Base-by-base conservation (phyloP, 2,329 filamentous ascomycete genomes). In the Lecanosticta acicola region DNA sequence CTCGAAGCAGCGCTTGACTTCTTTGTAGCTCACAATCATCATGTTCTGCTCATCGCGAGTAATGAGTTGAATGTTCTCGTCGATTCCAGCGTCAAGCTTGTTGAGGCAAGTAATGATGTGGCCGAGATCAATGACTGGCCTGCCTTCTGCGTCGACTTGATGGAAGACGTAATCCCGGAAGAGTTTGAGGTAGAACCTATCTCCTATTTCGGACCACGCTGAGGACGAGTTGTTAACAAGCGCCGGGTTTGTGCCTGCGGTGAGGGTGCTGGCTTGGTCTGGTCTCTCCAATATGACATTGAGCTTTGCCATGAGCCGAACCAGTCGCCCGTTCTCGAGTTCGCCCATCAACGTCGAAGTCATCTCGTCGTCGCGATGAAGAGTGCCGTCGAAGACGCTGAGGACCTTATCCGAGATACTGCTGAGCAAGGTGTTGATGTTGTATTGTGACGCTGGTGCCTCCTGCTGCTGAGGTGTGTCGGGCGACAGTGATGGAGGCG, bases 151-250 rank as follows among this genome's bases (percentile, higher is more conserved):
- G 64, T 97, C 89, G 10, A 96, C 89, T 61, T 94, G 90, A 66
- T 98, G 93, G 69, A 97, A 98, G 33, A 96, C 87, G 59, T 94
- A 97, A 68, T 98, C 93, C 40, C 93, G 81, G 73, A 97, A 97
- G 7, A 98, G 77, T 69, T 95, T 96, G 54, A 98, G 75, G 63
- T 87, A 85, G 65, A 95, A 97, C 20, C 90, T 81, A 59, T 95
- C 88, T 19, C 91, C 91, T 39, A 86, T 93, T 66, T 97, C 91
- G 3, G 88, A 87, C 91, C 93, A 98, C 3, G 63, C 54, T 11
- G 56, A 49, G 4, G 60, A 61, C 16, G 60, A 56, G 44, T 65
- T 59, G 42, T 64, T 64, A 9, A 61, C 51, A 5, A 58, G 41
- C 19, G 55, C 51, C 33, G 62, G 45, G 58, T 62, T 60, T 17